These are phyloP conservation scores for Cladophialophora chaetospira DNA, from an alignment of 2,329 filamentous ascomycete species.

Conservation along the genomic window DNA sequence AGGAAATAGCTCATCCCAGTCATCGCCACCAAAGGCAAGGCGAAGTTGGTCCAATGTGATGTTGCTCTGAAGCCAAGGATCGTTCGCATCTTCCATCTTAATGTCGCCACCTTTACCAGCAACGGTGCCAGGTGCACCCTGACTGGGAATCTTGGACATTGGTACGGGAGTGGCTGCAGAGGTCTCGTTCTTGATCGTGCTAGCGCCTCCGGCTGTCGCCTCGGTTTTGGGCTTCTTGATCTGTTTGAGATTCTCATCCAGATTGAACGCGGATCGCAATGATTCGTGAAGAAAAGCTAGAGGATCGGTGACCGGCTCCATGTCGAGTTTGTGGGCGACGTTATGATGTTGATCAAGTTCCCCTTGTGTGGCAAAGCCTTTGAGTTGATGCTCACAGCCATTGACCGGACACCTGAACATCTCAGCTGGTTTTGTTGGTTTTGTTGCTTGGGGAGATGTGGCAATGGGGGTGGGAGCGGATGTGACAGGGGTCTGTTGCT, in stretches of 20 bases:
- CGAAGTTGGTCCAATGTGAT: conserved; percentile 28
- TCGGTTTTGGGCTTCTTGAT: conserved; percentile 38
- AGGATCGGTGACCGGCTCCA: conserved; percentile 54
- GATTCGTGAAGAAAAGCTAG: conserved; percentile 59
- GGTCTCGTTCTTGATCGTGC: conserved; percentile 24
- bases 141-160: conserved; percentile 27
- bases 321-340: conserved; percentile 53
- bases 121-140: conserved; percentile 4
- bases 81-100: conserved; percentile 9
- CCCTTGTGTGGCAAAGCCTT: conserved; percentile 57
- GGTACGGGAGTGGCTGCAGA: conserved; percentile 22
- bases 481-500: conserved; percentile 33
- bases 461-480: conserved; percentile 33
- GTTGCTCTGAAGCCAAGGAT: conserved; percentile 29
- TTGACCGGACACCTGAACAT: conserved; percentile 57
- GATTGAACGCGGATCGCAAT: conserved; percentile 49
- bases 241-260: conserved; percentile 52
- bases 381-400: conserved; percentile 56
- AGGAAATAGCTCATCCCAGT: conserved; percentile 32
- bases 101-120: conserved; percentile 1
- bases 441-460: conserved; percentile 40
- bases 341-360: conserved; percentile 58
- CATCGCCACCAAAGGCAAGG: conserved; percentile 29
- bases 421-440: conserved; percentile 47
- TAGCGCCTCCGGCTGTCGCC: conserved; percentile 3